Evolutionary conservation across 2,329 filamentous ascomycete genomes (phyloP).

Genomic region (Aureobasidium sp.): DNA sequence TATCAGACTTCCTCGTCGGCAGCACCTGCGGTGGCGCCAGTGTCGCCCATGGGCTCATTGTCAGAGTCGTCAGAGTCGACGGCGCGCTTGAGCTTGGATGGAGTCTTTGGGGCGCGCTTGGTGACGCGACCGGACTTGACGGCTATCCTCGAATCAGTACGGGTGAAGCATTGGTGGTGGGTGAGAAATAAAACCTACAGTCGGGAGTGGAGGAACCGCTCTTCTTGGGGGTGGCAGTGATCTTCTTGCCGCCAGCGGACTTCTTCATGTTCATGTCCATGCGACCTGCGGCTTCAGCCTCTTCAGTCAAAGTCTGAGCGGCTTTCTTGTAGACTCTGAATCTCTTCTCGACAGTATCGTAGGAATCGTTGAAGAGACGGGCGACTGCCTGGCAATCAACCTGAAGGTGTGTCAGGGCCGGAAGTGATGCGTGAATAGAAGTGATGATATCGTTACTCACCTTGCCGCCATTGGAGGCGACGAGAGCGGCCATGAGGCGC

Average conservation of each 20-base stretch:
- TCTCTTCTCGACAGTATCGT: constrained; percentile 9
- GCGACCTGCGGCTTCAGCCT: constrained; percentile 2
- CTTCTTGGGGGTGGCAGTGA: neutral
- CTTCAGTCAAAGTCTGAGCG: neutral
- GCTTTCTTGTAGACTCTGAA: constrained; percentile 3
- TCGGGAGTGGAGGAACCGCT: neutral
- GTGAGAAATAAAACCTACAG: neutral
- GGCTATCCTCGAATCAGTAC: neutral
- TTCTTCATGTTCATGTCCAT: constrained; percentile 11
- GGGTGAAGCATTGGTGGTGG: neutral
- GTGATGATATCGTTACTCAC: neutral
- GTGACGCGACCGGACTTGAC: constrained; percentile 3
- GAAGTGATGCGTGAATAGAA: neutral
- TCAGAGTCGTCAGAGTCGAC: neutral
- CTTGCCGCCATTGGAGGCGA: constrained; percentile 10
- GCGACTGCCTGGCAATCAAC: constrained; percentile 9
- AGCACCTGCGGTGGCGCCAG: neutral
- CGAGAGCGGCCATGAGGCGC: constrained; percentile 2
- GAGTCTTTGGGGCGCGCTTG: neutral
- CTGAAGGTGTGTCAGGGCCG: neutral
- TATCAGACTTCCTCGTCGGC: neutral
- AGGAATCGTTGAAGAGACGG: constrained; percentile 7
- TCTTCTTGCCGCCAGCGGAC: neutral
- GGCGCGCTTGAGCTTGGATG: neutral
- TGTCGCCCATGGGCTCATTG: neutral